A percentile compares a stretch with the other conserved stretches of the same genome.
phyloP scores from a whole-genome alignment of 2,329 filamentous ascomycete species.

The Cytospora piceicola region DNA sequence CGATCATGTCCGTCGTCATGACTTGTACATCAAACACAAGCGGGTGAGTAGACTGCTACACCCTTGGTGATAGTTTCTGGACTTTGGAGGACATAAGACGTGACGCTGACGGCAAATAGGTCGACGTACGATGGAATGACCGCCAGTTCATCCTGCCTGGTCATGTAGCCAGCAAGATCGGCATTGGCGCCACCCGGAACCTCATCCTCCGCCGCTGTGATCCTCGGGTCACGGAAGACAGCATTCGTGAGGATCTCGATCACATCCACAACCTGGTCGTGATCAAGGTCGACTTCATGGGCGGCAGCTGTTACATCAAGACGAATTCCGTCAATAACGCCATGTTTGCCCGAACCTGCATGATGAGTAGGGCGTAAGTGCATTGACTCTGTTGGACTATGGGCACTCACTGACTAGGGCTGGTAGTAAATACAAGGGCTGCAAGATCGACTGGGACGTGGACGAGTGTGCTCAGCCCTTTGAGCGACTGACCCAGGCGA shows the following conservation, averaged over 20 bases:
- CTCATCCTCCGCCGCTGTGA: constrained; percentile 67
- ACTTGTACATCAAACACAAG: constrained; percentile 70
- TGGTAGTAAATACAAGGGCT: constrained; percentile 67
- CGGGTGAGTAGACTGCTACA: constrained; percentile 54
- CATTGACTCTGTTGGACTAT: constrained; percentile 29
- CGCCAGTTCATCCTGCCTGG: constrained; percentile 68
- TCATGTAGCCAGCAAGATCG: constrained; percentile 68
- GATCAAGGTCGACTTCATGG: constrained; percentile 63
- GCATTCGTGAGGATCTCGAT: constrained; percentile 73
- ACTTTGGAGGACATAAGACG: neutral
- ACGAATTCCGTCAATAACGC: constrained; percentile 80
- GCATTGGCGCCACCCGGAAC: constrained; percentile 72
- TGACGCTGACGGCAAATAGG: constrained; percentile 47
- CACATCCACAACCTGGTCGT: constrained; percentile 82
- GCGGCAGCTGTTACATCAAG: constrained; percentile 67
- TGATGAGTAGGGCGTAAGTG: constrained; percentile 65
- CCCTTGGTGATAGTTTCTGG: constrained; percentile 17
- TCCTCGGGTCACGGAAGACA: constrained; percentile 62
- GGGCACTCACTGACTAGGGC: neutral
- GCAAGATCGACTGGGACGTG: constrained; percentile 69
- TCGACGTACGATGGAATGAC: constrained; percentile 71
- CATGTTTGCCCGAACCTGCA: constrained; percentile 75
- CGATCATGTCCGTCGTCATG: constrained; percentile 64
- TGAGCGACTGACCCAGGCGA: constrained; percentile 37
- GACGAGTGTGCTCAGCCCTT: constrained; percentile 74